Percentiles rank a stretch among this genome's conserved stretches.
phyloP scores from a whole-genome alignment of 129 eudicot species.

The Logfia minima region DNA sequence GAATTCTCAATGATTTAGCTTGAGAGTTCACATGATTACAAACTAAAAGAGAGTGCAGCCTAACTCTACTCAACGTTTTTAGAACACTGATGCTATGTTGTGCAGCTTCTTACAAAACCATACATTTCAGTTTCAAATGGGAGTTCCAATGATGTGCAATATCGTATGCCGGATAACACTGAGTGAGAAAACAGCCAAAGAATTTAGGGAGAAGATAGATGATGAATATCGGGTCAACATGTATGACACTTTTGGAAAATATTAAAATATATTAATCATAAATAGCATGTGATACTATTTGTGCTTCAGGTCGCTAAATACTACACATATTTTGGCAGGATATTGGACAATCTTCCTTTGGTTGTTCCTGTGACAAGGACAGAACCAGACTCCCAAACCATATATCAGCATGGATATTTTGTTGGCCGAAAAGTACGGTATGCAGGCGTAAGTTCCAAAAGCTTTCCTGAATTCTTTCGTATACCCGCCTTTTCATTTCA shows the following conservation, averaged over 20 bases:
- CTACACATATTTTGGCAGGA: conserved; percentile 34
- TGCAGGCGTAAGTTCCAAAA: conserved; percentile 41
- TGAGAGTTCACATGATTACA: too few species aligned
- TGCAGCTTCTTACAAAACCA: too few species aligned
- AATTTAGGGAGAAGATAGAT: conserved; percentile 41
- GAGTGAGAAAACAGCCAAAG: conserved; percentile 39
- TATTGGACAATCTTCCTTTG: conserved; percentile 58
- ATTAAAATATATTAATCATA: neutral
- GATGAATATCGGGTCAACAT: conserved; percentile 63
- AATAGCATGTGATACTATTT: neutral
- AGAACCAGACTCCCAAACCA: conserved; percentile 19
- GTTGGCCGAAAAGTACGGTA: conserved; percentile 45
- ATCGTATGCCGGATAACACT: conserved; percentile 42
- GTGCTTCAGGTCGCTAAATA: neutral
- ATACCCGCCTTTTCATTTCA: neutral
- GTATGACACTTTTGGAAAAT: conserved; percentile 25
- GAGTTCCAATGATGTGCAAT: conserved; percentile 44
- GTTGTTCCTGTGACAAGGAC: conserved; percentile 39
- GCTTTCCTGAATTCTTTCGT: neutral
- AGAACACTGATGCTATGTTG: too few species aligned
- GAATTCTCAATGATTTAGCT: too few species aligned
- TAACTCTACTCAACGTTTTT: too few species aligned
- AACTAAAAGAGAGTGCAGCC: too few species aligned
- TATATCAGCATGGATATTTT: conserved; percentile 45
- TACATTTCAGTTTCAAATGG: conserved; percentile 50